phyloP scores from a whole-genome alignment of 2,329 filamentous ascomycete genomes.

The Pseudogymnoascus sp. region DNA sequence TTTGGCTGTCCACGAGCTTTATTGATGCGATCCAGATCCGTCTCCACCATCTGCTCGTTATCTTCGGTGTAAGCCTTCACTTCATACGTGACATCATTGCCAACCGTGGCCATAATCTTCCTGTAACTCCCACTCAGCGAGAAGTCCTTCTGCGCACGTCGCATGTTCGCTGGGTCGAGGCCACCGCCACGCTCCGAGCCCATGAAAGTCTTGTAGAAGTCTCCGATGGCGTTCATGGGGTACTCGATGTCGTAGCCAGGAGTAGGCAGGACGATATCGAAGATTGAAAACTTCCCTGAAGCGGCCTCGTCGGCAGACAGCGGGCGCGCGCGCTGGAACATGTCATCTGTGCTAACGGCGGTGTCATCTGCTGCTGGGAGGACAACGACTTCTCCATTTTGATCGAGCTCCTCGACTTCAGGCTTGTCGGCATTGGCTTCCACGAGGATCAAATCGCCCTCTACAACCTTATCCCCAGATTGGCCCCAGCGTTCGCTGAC shows the following conservation, averaged over 20 bases:
- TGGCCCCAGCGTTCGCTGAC: slow-evolving; percentile 72
- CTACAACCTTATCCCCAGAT: slow-evolving; percentile 64
- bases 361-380: slow-evolving; percentile 49
- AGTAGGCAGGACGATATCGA: slow-evolving; percentile 84
- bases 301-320: slow-evolving; percentile 70
- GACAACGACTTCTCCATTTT: slow-evolving; percentile 35
- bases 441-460: slow-evolving; percentile 60
- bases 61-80: slow-evolving; percentile 62
- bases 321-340: slow-evolving; percentile 61
- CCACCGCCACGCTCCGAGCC: slow-evolving; percentile 63
- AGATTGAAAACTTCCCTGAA: slow-evolving; percentile 69
- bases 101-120: slow-evolving; percentile 66
- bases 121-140: slow-evolving; percentile 84
- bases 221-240: slow-evolving; percentile 72
- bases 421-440: slow-evolving; percentile 16
- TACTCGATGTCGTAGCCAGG: slow-evolving; percentile 88
- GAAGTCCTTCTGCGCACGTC: slow-evolving; percentile 74
- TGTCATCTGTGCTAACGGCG: slow-evolving; percentile 42
- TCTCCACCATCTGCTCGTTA: slow-evolving; percentile 79
- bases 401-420: slow-evolving; percentile 26
- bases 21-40: slow-evolving; percentile 58
- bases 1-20: slow-evolving; percentile 11
- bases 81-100: slow-evolving; percentile 53
- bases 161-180: slow-evolving; percentile 80
- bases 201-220: slow-evolving; percentile 85